A percentile compares a stretch with the other conserved stretches of the same genome.
Evolutionary conservation across 495 filamentous ascomycete genomes (phyloP).

Genomic region (Penicillium coffeae): DNA sequence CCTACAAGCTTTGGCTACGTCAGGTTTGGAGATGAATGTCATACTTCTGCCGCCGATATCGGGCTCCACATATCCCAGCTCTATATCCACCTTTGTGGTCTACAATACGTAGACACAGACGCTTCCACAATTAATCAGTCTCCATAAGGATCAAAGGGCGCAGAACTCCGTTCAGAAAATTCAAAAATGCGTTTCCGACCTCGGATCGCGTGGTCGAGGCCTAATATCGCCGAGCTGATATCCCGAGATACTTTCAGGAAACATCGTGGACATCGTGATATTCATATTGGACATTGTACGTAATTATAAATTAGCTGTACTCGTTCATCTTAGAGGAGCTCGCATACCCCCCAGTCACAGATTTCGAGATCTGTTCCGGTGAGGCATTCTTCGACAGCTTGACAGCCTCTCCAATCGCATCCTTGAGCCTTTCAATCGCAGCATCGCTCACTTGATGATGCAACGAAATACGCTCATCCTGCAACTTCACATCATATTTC

Average conservation of each 20-base stretch:
- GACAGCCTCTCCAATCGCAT: slow-evolving; percentile 3
- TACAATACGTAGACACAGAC: too few species aligned
- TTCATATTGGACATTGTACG: too few species aligned
- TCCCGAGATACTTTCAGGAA: too few species aligned
- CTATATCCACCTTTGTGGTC: not conserved
- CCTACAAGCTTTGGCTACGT: too few species aligned
- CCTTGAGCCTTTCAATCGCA: not conserved
- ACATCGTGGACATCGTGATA: too few species aligned
- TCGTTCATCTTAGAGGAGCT: slow-evolving; percentile 22
- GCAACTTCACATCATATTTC: not conserved
- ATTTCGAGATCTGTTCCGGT: slow-evolving; percentile 5
- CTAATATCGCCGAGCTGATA: too few species aligned
- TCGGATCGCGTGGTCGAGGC: too few species aligned
- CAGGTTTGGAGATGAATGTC: not conserved
- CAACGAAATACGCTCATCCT: not conserved
- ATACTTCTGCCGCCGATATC: not conserved
- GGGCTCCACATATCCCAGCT: not conserved
- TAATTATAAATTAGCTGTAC: slow-evolving; percentile 12
- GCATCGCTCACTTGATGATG: not conserved
- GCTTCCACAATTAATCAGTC: too few species aligned
- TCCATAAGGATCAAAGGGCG: too few species aligned
- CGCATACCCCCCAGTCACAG: slow-evolving; percentile 9
- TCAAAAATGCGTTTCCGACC: too few species aligned
- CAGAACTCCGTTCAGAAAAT: too few species aligned
- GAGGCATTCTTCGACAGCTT: slow-evolving; percentile 10